Conservation (phyloP, 192 early-diverging fungal genomes). For the Coemansia sp. region DNA sequence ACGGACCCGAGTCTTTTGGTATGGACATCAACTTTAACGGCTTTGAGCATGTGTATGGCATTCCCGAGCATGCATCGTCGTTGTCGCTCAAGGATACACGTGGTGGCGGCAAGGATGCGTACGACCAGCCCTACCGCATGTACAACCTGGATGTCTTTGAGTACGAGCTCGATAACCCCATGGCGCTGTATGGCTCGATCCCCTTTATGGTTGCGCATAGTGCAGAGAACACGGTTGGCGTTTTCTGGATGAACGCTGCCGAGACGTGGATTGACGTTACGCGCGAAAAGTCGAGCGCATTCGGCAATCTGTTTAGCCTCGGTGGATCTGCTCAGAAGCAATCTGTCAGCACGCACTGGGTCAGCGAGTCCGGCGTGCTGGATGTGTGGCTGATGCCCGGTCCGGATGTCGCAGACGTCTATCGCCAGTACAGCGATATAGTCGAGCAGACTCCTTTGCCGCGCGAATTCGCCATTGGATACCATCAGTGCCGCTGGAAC, state of each 20-base stretch:
- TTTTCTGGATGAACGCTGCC: conserved; percentile 91
- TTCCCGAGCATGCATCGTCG: conserved; percentile 90
- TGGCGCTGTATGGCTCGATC: conserved; percentile 93
- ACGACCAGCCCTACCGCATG: conserved; percentile 90
- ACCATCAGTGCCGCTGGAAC: conserved; percentile 99
- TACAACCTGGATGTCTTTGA: conserved; percentile 99
- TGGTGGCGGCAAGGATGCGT: conserved; percentile 62
- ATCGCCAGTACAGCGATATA: conserved; percentile 67
- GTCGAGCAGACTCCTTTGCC: conserved; percentile 84
- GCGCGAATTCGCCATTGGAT: conserved; percentile 83
- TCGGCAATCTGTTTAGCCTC: conserved; percentile 30
- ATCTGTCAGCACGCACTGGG: conserved; percentile 74
- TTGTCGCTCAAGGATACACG: conserved; percentile 87
- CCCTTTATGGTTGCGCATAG: conserved; percentile 93
- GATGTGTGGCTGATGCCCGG: conserved; percentile 88
- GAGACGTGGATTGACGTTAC: conserved; percentile 99
- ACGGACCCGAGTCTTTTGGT: conserved; percentile 90
- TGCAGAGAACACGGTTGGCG: conserved; percentile 66
- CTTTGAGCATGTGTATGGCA: conserved; percentile 86
- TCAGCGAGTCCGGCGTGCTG: conserved; percentile 85
- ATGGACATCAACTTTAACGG: conserved; percentile 89
- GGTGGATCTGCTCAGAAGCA: conserved; percentile 18
- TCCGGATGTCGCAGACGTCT: conserved; percentile 61
- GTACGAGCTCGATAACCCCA: conserved; percentile 92
- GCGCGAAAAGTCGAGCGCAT: conserved; percentile 49